These are phyloP conservation scores for Trichomonascus vanleenenianus DNA, from an alignment of 805 yeast species.

Conservation along the genomic window DNA sequence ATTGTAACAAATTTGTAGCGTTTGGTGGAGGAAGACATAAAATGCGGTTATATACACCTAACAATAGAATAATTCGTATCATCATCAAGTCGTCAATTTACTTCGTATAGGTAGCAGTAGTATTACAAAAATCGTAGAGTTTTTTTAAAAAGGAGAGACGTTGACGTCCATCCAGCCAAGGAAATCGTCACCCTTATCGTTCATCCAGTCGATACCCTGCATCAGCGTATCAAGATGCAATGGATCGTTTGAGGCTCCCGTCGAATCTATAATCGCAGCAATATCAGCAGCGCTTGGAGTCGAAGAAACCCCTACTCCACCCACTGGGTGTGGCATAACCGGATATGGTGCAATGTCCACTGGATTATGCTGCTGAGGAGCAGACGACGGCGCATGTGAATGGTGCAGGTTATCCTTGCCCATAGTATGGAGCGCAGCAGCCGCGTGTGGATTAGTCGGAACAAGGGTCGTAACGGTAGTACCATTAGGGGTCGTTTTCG, in stretches of 20 bases:
- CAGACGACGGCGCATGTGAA: too few relatives aligned
- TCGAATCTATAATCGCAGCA: conserved; percentile 18
- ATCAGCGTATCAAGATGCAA: conserved; percentile 25
- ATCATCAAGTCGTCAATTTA: too few relatives aligned
- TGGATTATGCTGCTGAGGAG: too few relatives aligned
- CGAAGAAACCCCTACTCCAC: too few relatives aligned
- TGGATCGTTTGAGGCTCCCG: conserved; percentile 22
- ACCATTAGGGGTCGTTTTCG: conserved; percentile 86
- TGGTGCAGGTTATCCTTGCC: conserved; percentile 15
- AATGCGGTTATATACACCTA: too few relatives aligned
- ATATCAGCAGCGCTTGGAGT: neutral
- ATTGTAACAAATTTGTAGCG: too few relatives aligned
- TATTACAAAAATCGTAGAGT: neutral
- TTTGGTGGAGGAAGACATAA: too few relatives aligned
- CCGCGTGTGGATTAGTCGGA: conserved; percentile 64
- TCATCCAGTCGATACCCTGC: conserved; percentile 81
- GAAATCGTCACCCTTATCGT: conserved; percentile 76
- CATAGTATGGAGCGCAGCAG: conserved; percentile 38
- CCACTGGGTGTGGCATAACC: too few relatives aligned
- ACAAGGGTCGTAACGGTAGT: conserved; percentile 84
- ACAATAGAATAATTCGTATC: too few relatives aligned
- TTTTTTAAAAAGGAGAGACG: neutral
- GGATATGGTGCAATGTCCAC: too few relatives aligned
- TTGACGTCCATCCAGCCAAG: conserved; percentile 78
- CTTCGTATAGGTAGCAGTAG: too few relatives aligned